Percentiles rank a stretch among this genome's conserved stretches.
phyloP scores from a whole-genome alignment of 805 yeast genomes.

The Sungouiozyma intestinalis region DNA sequence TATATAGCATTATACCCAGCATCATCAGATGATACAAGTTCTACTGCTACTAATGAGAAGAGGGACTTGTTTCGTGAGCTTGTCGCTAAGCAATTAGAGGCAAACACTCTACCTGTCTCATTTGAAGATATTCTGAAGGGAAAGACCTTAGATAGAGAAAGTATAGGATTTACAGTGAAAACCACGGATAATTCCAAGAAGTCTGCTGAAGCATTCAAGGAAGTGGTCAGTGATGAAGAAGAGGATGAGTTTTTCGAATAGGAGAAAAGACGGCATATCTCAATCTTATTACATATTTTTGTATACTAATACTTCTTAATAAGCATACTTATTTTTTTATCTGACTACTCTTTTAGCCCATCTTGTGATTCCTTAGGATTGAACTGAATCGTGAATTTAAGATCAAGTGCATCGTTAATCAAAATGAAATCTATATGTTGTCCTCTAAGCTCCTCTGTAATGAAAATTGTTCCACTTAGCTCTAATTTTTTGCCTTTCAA shows the following conservation, averaged over 20 bases:
- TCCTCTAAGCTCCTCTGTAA: slow-evolving; percentile 42
- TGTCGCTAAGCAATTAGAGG: slow-evolving; percentile 41
- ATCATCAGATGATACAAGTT: slow-evolving; percentile 30
- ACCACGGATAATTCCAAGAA: slow-evolving; percentile 9
- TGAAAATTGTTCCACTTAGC: slow-evolving; percentile 34
- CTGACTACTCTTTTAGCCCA: background rate
- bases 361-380: slow-evolving; percentile 8
- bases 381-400: slow-evolving; percentile 31
- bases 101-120: slow-evolving; percentile 47
- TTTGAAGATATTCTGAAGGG: slow-evolving; percentile 36
- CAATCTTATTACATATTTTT: background rate
- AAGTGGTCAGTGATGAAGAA: slow-evolving; percentile 27
- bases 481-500: slow-evolving; percentile 22
- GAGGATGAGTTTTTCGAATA: slow-evolving; percentile 39
- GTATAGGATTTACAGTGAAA: slow-evolving; percentile 14
- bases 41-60: slow-evolving; percentile 34
- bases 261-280: background rate
- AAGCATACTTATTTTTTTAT: background rate
- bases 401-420: slow-evolving; percentile 59
- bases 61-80: slow-evolving; percentile 41
- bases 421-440: slow-evolving; percentile 36
- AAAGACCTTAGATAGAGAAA: slow-evolving; percentile 21
- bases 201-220: slow-evolving; percentile 2
- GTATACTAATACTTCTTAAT: background rate
- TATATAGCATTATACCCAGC: slow-evolving; percentile 69